Evolutionary conservation across 2,329 filamentous ascomycete species (phyloP), one percentile per base, ranked within the genome.

Genomic region (Teratosphaeria nubilosa): DNA sequence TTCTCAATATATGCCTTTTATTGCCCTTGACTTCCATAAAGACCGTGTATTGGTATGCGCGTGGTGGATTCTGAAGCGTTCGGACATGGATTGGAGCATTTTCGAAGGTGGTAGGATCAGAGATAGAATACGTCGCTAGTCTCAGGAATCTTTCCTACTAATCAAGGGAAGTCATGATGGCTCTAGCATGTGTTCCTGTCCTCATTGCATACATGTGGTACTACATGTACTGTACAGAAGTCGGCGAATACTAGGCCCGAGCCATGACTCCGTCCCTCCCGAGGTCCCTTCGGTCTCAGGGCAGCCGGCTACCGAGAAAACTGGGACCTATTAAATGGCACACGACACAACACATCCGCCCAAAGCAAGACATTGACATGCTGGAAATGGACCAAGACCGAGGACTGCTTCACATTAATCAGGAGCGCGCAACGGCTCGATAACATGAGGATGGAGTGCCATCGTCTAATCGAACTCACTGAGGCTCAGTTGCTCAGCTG

Each of bases 1-100:
- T 53, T 41, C 52, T 48, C 50, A 31, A 53, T 53, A 56, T 37
- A 53, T 50, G 25, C 31, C 9, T 51, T 48, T 51, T 55, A 55
- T 45, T 57, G 34, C 45, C 48, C 31, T 50, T 37, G 13, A 13
- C 34, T 30, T 57, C 50, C 56, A 30, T 57, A 57, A 57, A 25
- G 50, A 37, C 20, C 56, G 56, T 16, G 56, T 57, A 51, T 54
- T 53, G 22, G 57, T 58, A 45, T 58, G 57, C 37, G 27, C 24
- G 34, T 57, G 25, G 51, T 57, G 56, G 22, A 48, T 53, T 54
- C 51, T 53, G 32, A 53, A 57, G n/a, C 53, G 56, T 51, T 41
- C 51, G 9, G 56, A 53, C 51, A 57, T 57, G 20, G 58, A 51
- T 56, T 31, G 53, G 55, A 57, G 56, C 59, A 61, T 61, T 22